Conservation (phyloP, 371 early-diverging fungal species). For the Lichtheimia ornata region DNA sequence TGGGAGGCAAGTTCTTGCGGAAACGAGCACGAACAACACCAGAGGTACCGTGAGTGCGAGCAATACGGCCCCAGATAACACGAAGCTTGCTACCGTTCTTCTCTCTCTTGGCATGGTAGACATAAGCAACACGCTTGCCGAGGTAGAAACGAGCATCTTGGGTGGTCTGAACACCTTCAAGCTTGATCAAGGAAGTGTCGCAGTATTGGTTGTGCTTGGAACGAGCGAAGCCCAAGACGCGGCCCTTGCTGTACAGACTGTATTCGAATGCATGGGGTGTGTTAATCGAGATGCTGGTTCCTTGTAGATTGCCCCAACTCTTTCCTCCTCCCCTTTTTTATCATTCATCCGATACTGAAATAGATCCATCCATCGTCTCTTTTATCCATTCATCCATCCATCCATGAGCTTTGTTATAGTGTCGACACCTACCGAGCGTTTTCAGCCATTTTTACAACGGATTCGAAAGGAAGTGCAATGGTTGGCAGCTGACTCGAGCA, state of each 20-base stretch:
- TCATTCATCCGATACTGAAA: background rate
- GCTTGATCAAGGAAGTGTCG: constrained; percentile 87
- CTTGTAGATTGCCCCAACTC: too few species aligned
- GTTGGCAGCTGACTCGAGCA: too few species aligned
- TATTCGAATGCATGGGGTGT: too few species aligned
- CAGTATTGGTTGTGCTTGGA: constrained; percentile 89
- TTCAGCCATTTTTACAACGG: constrained; percentile 1
- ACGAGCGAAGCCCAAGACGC: constrained; percentile 93
- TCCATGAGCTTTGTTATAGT: background rate
- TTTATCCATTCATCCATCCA: constrained; percentile 24
- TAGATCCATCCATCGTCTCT: constrained; percentile 5
- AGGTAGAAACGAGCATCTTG: constrained; percentile 89
- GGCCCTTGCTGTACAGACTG: constrained; percentile 97
- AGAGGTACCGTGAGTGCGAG: constrained; percentile 93
- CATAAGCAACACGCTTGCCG: constrained; percentile 84
- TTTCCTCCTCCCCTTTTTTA: constrained; percentile 4
- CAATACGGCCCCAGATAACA: constrained; percentile 96
- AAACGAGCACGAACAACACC: constrained; percentile 97
- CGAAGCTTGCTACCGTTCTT: constrained; percentile 92
- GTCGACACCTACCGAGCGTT: constrained; percentile 4
- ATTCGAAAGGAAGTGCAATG: constrained; percentile 2
- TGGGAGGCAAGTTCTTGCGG: constrained; percentile 94
- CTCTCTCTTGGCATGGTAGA: constrained; percentile 87
- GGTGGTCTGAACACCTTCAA: constrained; percentile 91
- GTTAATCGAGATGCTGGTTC: too few species aligned